Evolutionary conservation across 2,329 filamentous ascomycete species (phyloP), one percentile per base, ranked within the genome.

Genomic region (Sphaerulina vaccinii): DNA sequence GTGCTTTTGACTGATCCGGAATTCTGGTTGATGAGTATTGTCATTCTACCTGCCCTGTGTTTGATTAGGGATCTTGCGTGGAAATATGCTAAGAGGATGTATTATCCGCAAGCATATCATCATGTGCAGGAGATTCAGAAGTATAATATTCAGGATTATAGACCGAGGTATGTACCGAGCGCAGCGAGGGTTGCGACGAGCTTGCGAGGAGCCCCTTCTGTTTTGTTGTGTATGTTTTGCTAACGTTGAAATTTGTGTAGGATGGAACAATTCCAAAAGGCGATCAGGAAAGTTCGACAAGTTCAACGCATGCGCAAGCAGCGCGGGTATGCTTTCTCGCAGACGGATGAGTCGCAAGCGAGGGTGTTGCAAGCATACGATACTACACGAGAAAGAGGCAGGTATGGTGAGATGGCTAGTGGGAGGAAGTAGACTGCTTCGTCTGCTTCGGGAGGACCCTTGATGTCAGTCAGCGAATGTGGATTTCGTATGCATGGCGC

Each of bases 231-330:
- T 21, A 10, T 19, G 21, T 4, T 45, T 43, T 43, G 5, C 21
- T 67, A 22, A 65, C 51, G n/a, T n/a, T 33, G 16, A 16, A 11
- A 21, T 2, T 24, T 49, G 11, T 27, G 56, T 58, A 92, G 88
- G 67, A 99, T 99, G 93, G 93, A 99, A 68, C 93, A 99, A 74
- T 99, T 99, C 79, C 93, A 99, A 75, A 99, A 99, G 74, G 93
- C 93, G 18, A 97, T 99, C 67, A 87, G 93, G 65, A 99, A 99
- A 75, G 93, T 99, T 47, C 84, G 93, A 45, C 93, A 99, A 73
- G 93, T 97, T 35, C 93, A 97, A 75, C 88, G 93, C 59, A 99
- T 97, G 93, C 90, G 93, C 69, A 99, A 99, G 75, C 93, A 99
- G 75, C 87, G 93, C 67, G 93, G 93, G 27, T 99, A 99, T 68